These are phyloP conservation scores for Martiniozyma asiatica DNA, from an alignment of 1,139 yeast genomes.

Conservation along the genomic window DNA sequence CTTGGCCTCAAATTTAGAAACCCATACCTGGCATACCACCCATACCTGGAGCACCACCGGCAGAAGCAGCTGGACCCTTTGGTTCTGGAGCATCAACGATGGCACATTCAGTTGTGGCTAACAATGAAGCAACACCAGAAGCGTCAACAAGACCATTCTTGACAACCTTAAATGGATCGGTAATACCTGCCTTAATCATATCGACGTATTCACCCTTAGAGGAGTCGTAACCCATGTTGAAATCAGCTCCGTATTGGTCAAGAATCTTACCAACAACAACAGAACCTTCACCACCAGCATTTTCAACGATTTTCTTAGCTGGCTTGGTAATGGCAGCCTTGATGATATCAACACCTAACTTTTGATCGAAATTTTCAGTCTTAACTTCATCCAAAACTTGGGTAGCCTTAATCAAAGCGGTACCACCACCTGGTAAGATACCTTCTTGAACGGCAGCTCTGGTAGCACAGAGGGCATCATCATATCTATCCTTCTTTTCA, in stretches of 20 bases:
- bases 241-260: constrained; percentile 73
- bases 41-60: constrained; percentile 46
- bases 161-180: constrained; percentile 98
- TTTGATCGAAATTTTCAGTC: constrained; percentile 93
- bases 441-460: constrained; percentile 99
- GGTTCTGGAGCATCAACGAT: constrained; percentile 96
- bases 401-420: constrained; percentile 93
- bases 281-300: constrained; percentile 98
- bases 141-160: constrained; percentile 96
- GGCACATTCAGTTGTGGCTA: constrained; percentile 98
- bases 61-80: constrained; percentile 47
- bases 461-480: constrained; percentile 97
- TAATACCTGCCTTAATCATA: constrained; percentile 95
- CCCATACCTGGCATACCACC: constrained; percentile 46
- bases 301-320: constrained; percentile 92
- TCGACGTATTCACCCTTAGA: constrained; percentile 90
- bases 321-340: constrained; percentile 95
- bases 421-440: constrained; percentile 99
- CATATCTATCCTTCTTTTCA: constrained; percentile 99
- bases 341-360: constrained; percentile 93
- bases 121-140: constrained; percentile 92
- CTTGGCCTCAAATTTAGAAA: no score
- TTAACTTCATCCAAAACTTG: constrained; percentile 66
- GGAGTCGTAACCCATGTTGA: constrained; percentile 90
- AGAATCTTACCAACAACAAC: constrained; percentile 90